Evolutionary conservation across 805 yeast genomes (phyloP).

Genomic region (Komagataella mondaviorum): DNA sequence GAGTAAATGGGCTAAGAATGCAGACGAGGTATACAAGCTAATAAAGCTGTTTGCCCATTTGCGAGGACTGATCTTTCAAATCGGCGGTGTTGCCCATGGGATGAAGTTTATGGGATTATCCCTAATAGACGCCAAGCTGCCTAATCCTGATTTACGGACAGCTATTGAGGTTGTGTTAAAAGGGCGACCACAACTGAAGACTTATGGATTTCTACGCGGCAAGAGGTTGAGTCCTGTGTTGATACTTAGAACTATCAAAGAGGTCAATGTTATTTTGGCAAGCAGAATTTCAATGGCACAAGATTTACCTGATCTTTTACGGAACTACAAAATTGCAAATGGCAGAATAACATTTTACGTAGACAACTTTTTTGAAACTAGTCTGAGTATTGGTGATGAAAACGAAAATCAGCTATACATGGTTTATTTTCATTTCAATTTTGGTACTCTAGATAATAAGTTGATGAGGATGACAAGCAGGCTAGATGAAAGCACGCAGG

Average conservation of each 20-base stretch:
- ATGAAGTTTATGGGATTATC: slow-evolving; percentile 54
- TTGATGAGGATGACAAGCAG: slow-evolving; percentile 14
- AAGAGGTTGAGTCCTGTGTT: slow-evolving; percentile 37
- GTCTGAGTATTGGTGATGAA: slow-evolving; percentile 63
- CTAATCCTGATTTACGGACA: slow-evolving; percentile 82
- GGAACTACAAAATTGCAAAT: slow-evolving; percentile 50
- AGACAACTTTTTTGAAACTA: slow-evolving; percentile 54
- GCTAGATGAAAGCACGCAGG: slow-evolving; percentile 18
- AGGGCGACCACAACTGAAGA: slow-evolving; percentile 65
- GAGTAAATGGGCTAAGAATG: slow-evolving; percentile 75
- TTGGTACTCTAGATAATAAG: slow-evolving; percentile 26
- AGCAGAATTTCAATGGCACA: slow-evolving; percentile 59
- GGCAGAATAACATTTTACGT: slow-evolving; percentile 65
- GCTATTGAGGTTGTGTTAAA: slow-evolving; percentile 72
- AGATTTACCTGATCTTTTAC: slow-evolving; percentile 52
- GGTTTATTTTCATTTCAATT: slow-evolving; percentile 60
- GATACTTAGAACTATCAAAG: slow-evolving; percentile 46
- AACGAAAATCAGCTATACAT: slow-evolving; percentile 58
- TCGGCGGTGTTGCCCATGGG: slow-evolving; percentile 35
- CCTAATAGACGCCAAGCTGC: slow-evolving; percentile 79
- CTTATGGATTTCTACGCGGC: slow-evolving; percentile 41
- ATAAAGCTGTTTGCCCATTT: slow-evolving; percentile 87
- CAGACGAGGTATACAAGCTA: slow-evolving; percentile 56
- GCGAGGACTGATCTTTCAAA: slow-evolving; percentile 23
- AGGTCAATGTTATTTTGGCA: slow-evolving; percentile 60